These are phyloP conservation scores for Solanum chiquidenum DNA, from an alignment of 257 asterid species.

Conservation along the genomic window DNA sequence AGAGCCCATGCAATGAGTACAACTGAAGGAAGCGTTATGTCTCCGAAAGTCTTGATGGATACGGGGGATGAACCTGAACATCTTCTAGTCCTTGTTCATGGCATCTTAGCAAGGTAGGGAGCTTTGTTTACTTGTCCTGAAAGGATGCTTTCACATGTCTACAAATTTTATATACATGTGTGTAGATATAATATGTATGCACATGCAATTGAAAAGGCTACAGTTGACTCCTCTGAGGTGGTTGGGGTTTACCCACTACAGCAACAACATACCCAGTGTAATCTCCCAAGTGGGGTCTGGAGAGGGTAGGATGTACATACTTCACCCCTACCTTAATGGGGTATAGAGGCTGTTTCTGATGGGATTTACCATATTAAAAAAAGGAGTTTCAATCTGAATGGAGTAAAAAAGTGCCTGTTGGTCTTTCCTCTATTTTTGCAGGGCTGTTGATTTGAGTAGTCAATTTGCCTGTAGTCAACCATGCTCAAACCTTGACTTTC, in stretches of 20 bases:
- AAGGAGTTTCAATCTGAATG: neutral
- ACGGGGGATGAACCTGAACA: conserved; percentile 66
- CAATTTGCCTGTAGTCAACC: neutral
- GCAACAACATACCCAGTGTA: neutral
- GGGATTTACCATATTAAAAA: neutral
- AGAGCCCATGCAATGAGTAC: conserved; percentile 64
- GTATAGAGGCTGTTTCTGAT: neutral
- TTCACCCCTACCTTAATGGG: neutral
- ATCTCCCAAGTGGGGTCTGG: neutral
- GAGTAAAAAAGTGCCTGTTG: neutral
- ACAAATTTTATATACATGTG: neutral
- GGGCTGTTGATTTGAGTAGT: neutral
- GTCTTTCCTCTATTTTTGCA: neutral
- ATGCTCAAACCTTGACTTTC: neutral
- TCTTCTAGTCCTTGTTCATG: conserved; percentile 97
- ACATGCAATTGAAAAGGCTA: neutral
- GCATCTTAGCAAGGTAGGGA: conserved; percentile 75
- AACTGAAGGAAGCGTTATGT: conserved; percentile 43
- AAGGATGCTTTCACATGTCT: neutral
- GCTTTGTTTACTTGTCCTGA: neutral
- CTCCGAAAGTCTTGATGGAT: conserved; percentile 20
- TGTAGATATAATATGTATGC: neutral
- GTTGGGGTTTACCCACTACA: neutral
- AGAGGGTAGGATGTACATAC: neutral
- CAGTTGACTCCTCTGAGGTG: neutral